Conservation (phyloP, 495 filamentous ascomycete genomes). For the Penicillium ochrochloron region DNA sequence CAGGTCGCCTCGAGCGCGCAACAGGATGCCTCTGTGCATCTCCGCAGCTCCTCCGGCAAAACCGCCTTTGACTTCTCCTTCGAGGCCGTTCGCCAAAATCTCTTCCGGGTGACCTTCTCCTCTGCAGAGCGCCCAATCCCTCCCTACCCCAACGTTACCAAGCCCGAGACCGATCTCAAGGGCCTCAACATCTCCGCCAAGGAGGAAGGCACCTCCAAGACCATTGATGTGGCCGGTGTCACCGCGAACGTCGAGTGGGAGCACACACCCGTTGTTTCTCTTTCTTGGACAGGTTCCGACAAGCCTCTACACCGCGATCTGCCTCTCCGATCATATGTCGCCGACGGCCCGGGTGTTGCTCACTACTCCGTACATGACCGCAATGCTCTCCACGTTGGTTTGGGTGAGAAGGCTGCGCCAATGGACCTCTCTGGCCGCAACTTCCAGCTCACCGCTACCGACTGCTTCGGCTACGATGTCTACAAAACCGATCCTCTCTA, state of each 20-base stretch:
- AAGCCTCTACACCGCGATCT: slow-evolving; percentile 62
- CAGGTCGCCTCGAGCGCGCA: slow-evolving; percentile 28
- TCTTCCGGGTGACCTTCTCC: slow-evolving; percentile 69
- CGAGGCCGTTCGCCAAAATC: slow-evolving; percentile 59
- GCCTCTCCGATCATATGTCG: slow-evolving; percentile 63
- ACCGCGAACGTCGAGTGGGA: slow-evolving; percentile 60
- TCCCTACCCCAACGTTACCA: slow-evolving; percentile 60
- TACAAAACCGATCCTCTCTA: slow-evolving; percentile 73
- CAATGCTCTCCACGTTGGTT: slow-evolving; percentile 63
- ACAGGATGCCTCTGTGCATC: slow-evolving; percentile 37
- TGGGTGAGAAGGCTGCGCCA: slow-evolving; percentile 71
- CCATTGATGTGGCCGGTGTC: slow-evolving; percentile 52
- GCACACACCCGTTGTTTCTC: slow-evolving; percentile 57
- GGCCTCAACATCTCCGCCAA: slow-evolving; percentile 32
- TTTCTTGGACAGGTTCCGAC: slow-evolving; percentile 54
- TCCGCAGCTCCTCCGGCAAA: slow-evolving; percentile 47
- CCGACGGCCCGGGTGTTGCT: slow-evolving; percentile 60
- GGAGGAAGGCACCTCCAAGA: slow-evolving; percentile 37
- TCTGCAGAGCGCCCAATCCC: slow-evolving; percentile 60
- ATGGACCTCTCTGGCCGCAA: slow-evolving; percentile 71
- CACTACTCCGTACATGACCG: slow-evolving; percentile 64
- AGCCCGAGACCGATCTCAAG: slow-evolving; percentile 44
- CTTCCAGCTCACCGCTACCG: slow-evolving; percentile 68
- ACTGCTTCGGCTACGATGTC: slow-evolving; percentile 72
- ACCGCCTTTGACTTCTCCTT: slow-evolving; percentile 59